A percentile compares a stretch with the other conserved stretches of the same genome.
Conservation (phyloP, 2,329 filamentous ascomycete genomes). For the Neopestalotiopsis clavispora region DNA sequence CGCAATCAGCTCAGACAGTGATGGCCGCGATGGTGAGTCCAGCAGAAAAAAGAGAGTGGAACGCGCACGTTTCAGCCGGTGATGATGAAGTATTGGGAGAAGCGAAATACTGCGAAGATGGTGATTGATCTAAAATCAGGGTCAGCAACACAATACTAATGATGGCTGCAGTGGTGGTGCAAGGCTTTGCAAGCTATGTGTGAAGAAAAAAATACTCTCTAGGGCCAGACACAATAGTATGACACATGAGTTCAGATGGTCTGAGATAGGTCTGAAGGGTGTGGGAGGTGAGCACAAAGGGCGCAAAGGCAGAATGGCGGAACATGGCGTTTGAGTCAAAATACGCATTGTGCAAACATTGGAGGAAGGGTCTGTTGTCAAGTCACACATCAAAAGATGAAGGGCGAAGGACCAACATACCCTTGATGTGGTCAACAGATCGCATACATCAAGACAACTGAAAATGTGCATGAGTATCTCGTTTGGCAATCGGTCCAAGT, state of each 20-base stretch:
- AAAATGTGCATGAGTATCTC: slow-evolving; percentile 62
- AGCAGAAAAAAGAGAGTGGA: slow-evolving; percentile 60
- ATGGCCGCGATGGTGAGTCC: slow-evolving; percentile 60
- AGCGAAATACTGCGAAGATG: slow-evolving; percentile 65
- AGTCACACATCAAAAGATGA: slow-evolving; percentile 5
- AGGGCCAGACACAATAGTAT: too few species aligned
- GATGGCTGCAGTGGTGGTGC: too few species aligned
- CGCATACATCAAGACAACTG: slow-evolving; percentile 60
- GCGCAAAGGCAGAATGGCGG: too few species aligned
- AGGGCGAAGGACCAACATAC: slow-evolving; percentile 44
- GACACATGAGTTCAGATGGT: too few species aligned
- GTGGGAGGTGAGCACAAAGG: too few species aligned
- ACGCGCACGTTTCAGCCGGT: slow-evolving; percentile 64
- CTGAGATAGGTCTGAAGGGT: too few species aligned
- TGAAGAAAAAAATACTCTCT: too few species aligned
- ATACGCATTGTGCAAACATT: too few species aligned
- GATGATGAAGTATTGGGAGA: slow-evolving; percentile 67
- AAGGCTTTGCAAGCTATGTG: too few species aligned
- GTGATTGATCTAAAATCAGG: slow-evolving; percentile 57
- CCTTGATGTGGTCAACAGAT: slow-evolving; percentile 60
- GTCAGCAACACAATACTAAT: not conserved
- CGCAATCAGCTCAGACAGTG: slow-evolving; percentile 64
- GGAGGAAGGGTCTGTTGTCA: slow-evolving; percentile 6
- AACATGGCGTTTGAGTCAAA: too few species aligned
- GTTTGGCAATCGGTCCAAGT: slow-evolving; percentile 54